A percentile compares a stretch with the other conserved stretches of the same genome.
phyloP scores from a whole-genome alignment of 1,139 yeast species.

The Pichia sp. region DNA sequence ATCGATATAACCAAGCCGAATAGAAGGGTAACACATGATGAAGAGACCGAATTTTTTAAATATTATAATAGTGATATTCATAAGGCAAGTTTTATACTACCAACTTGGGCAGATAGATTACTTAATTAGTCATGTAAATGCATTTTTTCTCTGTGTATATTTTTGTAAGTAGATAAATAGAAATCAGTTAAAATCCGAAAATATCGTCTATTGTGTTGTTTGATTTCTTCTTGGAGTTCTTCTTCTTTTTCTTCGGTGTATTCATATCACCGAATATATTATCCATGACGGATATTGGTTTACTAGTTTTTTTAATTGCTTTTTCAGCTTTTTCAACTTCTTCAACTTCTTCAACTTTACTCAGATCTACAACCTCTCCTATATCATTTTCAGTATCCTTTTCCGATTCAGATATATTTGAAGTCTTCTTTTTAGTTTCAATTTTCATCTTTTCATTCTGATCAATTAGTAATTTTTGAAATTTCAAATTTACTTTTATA shows the following conservation, averaged over 20 bases:
- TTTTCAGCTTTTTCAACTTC: too few relatives aligned
- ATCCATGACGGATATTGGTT: too few relatives aligned
- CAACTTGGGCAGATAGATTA: conserved; percentile 65
- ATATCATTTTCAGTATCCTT: conserved; percentile 17
- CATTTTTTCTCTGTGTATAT: background rate
- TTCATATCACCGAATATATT: conserved; percentile 3
- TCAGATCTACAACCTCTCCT: conserved; percentile 24
- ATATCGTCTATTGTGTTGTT: conserved; percentile 54
- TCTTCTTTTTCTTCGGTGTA: background rate
- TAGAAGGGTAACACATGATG: conserved; percentile 41
- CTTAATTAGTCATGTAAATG: conserved; percentile 9
- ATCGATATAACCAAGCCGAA: conserved; percentile 49
- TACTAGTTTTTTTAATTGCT: too few relatives aligned
- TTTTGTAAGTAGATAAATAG: background rate
- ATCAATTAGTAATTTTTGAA: conserved; percentile 11
- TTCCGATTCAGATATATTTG: background rate
- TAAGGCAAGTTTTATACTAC: conserved; percentile 73
- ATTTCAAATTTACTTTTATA: conserved; percentile 13
- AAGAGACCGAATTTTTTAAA: conserved; percentile 50
- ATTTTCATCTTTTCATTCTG: background rate
- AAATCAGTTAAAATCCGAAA: conserved; percentile 41
- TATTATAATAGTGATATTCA: conserved; percentile 77
- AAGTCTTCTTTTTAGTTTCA: conserved; percentile 11
- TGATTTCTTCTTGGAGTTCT: conserved; percentile 28
- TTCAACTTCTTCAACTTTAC: background rate